Conservation (phyloP, 139 green algal genomes). For the Spirogloea muscicola region DNA sequence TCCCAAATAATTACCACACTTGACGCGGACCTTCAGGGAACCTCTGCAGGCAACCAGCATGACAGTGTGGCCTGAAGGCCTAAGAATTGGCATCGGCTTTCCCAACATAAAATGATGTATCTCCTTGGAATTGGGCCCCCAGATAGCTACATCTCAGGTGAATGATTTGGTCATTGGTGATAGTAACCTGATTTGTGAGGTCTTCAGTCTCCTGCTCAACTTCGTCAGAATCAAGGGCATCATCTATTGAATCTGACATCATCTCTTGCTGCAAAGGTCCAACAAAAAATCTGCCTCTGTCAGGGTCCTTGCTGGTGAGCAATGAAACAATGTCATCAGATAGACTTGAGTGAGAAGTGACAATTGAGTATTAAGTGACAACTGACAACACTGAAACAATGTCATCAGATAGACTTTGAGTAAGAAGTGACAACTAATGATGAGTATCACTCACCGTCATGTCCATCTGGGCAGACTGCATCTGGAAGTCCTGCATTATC, state of each 20-base stretch:
- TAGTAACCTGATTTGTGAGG: conserved; percentile 30
- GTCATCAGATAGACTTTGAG: background rate
- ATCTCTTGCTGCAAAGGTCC: conserved; percentile 15
- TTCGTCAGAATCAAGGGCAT: conserved; percentile 23
- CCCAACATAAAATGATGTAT: background rate
- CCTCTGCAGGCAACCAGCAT: background rate
- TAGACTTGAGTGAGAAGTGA: background rate
- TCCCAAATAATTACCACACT: background rate
- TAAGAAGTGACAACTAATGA: background rate
- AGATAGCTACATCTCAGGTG: too few species aligned
- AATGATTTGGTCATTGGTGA: too few species aligned
- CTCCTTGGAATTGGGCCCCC: background rate
- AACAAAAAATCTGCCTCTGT: too few species aligned
- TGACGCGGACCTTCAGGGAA: too few species aligned
- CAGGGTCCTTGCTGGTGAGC: too few species aligned
- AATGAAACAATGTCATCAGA: background rate
- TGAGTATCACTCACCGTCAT: conserved; percentile 16
- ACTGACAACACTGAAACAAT: background rate
- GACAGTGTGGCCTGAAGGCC: background rate
- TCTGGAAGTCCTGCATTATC: conserved; percentile 20
- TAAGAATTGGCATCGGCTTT: background rate
- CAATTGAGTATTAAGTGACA: background rate
- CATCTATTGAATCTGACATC: conserved; percentile 3
- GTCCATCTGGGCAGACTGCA: conserved; percentile 22
- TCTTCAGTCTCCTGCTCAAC: conserved; percentile 31